phyloP scores from a whole-genome alignment of 345 rosid genomes.

The Combretum micranthum region DNA sequence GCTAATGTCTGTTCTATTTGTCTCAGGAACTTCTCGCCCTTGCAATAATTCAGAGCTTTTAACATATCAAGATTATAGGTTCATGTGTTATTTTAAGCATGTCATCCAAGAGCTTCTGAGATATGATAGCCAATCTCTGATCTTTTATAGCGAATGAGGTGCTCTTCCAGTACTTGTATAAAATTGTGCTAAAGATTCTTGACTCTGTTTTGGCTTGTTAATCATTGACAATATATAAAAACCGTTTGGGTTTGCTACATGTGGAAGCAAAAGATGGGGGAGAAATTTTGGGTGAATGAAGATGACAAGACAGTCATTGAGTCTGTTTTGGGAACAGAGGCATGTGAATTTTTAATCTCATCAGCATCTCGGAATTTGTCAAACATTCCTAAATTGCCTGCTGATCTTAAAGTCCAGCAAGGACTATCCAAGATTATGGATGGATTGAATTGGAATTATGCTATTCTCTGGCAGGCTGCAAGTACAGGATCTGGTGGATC shows the following conservation, averaged over 20 bases:
- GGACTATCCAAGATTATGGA: slow-evolving; percentile 56
- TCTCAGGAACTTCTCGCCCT: no score
- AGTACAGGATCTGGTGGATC: slow-evolving; percentile 58
- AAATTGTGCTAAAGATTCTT: no score
- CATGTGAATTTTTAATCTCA: slow-evolving; percentile 58
- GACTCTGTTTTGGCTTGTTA: no score
- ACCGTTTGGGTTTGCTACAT: slow-evolving; percentile 5
- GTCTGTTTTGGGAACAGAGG: slow-evolving; percentile 69
- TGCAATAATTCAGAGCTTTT: no score
- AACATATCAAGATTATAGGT: no score
- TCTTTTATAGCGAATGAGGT: no score
- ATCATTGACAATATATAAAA: neutral
- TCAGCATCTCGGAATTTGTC: slow-evolving; percentile 35
- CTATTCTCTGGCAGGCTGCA: slow-evolving; percentile 60
- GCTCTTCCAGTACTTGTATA: no score
- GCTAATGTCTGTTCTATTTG: no score
- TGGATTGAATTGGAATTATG: slow-evolving; percentile 73
- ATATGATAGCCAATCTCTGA: no score
- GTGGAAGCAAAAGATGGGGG: slow-evolving; percentile 46
- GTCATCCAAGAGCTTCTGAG: no score
- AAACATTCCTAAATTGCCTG: slow-evolving; percentile 39
- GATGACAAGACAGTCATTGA: slow-evolving; percentile 67
- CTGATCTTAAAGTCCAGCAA: slow-evolving; percentile 54
- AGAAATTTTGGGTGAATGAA: slow-evolving; percentile 54
- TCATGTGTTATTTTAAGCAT: no score